A percentile compares a stretch with the other conserved stretches of the same genome.
Evolutionary conservation across 2,329 filamentous ascomycete species (phyloP).

Genomic region (Lecanosticta acicola): DNA sequence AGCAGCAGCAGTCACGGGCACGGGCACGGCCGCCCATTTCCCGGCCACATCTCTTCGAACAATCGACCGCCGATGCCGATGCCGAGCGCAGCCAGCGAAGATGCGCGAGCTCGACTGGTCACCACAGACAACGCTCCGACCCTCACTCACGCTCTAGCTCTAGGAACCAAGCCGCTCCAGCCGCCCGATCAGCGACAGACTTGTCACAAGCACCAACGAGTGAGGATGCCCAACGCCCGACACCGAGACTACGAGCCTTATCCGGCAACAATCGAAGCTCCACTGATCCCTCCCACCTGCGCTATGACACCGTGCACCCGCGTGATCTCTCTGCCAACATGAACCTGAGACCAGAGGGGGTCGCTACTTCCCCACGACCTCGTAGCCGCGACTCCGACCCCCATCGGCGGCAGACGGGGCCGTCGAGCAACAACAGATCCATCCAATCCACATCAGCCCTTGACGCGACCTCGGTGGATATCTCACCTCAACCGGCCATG

Average conservation of each 20-base stretch:
- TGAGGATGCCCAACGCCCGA: constrained; percentile 22
- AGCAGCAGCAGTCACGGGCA: too few species aligned
- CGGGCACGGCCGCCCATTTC: constrained; percentile 40
- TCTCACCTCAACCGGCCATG: constrained; percentile 12
- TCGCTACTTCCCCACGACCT: constrained; percentile 1
- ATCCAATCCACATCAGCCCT: constrained; percentile 13
- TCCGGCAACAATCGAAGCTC: constrained; percentile 43
- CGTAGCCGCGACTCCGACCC: constrained; percentile 9
- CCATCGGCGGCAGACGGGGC: constrained; percentile 3
- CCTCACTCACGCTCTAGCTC: constrained; percentile 39
- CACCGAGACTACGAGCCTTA: constrained; percentile 33
- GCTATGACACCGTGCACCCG: constrained; percentile 15
- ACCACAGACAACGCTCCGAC: constrained; percentile 24
- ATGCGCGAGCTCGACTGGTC: constrained; percentile 39
- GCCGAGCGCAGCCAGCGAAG: constrained; percentile 34
- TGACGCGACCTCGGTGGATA: background rate
- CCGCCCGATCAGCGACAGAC: constrained; percentile 62
- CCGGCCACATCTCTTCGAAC: constrained; percentile 43
- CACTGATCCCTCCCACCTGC: constrained; percentile 33
- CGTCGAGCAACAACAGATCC: background rate
- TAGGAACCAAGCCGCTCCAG: constrained; percentile 37
- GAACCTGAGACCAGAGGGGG: constrained; percentile 3
- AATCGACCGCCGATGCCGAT: constrained; percentile 30
- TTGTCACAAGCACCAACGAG: constrained; percentile 40
- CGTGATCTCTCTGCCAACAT: constrained; percentile 18